Evolutionary conservation across 1,284 basidiomycete species (phyloP).

Genomic region (Ustilago shanxiensis): DNA sequence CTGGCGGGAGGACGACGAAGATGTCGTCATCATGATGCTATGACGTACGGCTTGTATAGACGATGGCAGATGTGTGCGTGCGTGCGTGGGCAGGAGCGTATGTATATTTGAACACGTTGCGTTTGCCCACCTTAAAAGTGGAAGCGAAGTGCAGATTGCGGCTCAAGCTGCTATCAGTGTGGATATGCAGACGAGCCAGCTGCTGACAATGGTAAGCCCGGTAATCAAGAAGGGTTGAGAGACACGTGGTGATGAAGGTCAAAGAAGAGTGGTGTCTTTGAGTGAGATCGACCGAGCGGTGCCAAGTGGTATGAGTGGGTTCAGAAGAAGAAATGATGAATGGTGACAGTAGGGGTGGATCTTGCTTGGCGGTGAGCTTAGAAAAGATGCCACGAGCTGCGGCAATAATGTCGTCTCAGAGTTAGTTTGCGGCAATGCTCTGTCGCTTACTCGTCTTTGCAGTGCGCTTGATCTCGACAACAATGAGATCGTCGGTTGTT

Average conservation of each 20-base stretch:
- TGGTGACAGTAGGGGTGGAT: background rate
- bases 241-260: background rate
- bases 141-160: background rate
- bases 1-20: slow-evolving; percentile 17
- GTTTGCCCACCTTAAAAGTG: slow-evolving; percentile 1
- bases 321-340: background rate
- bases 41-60: background rate
- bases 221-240: background rate
- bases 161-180: background rate
- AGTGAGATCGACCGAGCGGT: background rate
- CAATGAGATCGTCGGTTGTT: background rate
- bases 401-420: background rate
- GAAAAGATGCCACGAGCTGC: no score
- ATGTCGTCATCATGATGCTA: slow-evolving; percentile 4
- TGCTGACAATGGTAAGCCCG: background rate
- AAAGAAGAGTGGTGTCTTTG: background rate
- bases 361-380: background rate
- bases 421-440: background rate
- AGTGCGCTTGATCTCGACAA: background rate
- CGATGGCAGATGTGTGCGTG: background rate
- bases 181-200: background rate
- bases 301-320: background rate
- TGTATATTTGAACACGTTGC: background rate
- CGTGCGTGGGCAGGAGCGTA: background rate
- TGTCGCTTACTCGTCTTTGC: background rate